Conservation (phyloP, 2,329 filamentous ascomycete genomes). For the Cylindrodendrum hubeiense region DNA sequence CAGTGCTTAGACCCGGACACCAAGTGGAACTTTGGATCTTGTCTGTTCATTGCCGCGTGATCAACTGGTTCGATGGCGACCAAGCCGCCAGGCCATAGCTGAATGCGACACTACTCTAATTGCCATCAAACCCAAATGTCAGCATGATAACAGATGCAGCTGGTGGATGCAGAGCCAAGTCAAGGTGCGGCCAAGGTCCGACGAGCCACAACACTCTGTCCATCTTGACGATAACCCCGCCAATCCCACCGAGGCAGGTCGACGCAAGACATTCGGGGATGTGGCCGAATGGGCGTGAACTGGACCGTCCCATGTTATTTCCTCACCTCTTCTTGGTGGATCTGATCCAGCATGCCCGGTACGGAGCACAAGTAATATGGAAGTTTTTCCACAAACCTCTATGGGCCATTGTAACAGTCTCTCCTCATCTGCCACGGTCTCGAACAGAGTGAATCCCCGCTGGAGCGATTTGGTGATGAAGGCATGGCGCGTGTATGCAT, state of each 20-base stretch:
- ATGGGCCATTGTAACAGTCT: not conserved
- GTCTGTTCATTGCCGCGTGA: not conserved
- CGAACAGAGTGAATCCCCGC: not conserved
- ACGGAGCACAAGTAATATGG: no score
- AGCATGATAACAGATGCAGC: not conserved
- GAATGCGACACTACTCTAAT: not conserved
- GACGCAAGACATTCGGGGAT: not conserved
- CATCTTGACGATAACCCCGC: no score
- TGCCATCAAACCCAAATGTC: not conserved
- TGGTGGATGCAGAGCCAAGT: not conserved
- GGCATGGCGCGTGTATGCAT: slow-evolving; percentile 1
- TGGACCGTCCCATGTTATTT: not conserved
- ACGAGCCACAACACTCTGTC: not conserved
- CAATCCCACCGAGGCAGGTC: slow-evolving; percentile 12
- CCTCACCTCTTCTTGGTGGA: not conserved
- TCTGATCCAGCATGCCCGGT: not conserved
- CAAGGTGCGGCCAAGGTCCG: not conserved
- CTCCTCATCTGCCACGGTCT: not conserved
- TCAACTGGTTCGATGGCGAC: not conserved
- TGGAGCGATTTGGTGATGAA: slow-evolving; percentile 1
- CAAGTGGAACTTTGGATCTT: not conserved
- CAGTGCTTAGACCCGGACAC: not conserved
- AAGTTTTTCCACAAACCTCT: not conserved
- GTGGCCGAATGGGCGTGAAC: not conserved
- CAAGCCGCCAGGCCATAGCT: not conserved